Evolutionary conservation across 2,329 filamentous ascomycete genomes (phyloP), one percentile per base, ranked within the genome.

Genomic region (Dichotomopilus funicola): DNA sequence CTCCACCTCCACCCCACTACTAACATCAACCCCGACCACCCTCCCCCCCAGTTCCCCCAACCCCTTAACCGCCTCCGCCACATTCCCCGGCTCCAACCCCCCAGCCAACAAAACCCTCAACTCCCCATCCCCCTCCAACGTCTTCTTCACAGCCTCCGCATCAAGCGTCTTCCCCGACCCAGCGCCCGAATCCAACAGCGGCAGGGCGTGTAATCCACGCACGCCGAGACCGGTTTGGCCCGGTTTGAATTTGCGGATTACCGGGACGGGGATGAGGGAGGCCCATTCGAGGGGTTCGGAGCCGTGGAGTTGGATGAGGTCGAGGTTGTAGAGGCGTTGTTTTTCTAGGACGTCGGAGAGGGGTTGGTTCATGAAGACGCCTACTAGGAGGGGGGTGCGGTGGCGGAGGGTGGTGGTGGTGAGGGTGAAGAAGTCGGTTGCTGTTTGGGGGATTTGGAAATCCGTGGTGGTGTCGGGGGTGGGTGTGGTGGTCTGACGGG

Each of bases 261-360:
- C 91, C 0, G 94, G 94, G 0, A 96, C 91, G 1, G 94, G 91
- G 49, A 99, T 90, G n/a, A 88, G 73, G 46, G 74, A 81, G 1
- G 91, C 86, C 91, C 92, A 99, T 69, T 99, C 94, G 4, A 96
- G 66, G 2, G 94, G 92, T 68, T 99, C 95, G 47, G 86, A 80
- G 7, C 94, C 95, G 67, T 99, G 94, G 2, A 99, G 80, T 68
- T 99, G 94, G 6, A 99, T 89, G 52, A 96, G 75, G 68, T 99
- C 94, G 44, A 99, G 81, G 46, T 80, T 78, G 61, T 96, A 84
- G 10, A 84, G 76, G 61, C 82, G 82, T 64, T 95, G 88, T 68
- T 92, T 83, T 60, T 85, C 80, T 50, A 97, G 76, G 6, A 99
- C 78, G 63, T 96, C 90, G 38, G 83, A 81, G 8, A 99, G 77